Conservation (phyloP, 768 basidiomycete genomes). For the Pulveroboletus ravenelii region DNA sequence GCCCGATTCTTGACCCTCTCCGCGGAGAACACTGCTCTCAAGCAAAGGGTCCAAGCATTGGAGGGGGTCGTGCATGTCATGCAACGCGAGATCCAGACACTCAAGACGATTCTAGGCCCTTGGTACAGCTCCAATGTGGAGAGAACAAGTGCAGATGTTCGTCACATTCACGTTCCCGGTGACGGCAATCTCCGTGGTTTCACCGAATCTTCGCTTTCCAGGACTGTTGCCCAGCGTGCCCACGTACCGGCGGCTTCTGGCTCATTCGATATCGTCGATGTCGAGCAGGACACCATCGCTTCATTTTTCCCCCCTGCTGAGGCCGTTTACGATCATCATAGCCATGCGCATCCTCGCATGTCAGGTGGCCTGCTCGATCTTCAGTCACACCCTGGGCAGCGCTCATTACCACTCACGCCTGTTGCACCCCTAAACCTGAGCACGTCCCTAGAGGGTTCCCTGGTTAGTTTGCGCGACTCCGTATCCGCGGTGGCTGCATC, state of each 20-base stretch:
- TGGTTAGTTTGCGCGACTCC: conserved; percentile 54
- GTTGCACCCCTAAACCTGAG: conserved; percentile 62
- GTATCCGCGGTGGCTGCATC: conserved; percentile 55
- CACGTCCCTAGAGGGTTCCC: conserved; percentile 59
- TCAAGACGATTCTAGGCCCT: conserved; percentile 59
- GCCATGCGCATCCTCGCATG: conserved; percentile 12
- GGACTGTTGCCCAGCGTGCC: conserved; percentile 9
- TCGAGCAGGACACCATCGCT: conserved; percentile 24
- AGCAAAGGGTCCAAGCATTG: conserved; percentile 51
- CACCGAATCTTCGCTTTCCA: conserved; percentile 18
- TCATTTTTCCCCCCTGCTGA: conserved; percentile 27
- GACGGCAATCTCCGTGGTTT: conserved; percentile 8
- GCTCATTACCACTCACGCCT: conserved; percentile 28
- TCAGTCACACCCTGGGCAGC: conserved; percentile 19
- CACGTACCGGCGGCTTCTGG: conserved; percentile 12
- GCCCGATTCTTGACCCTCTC: conserved; percentile 40
- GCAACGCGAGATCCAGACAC: conserved; percentile 51
- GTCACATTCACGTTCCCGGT: conserved; percentile 7
- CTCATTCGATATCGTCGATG: conserved; percentile 15
- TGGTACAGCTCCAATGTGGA: conserved; percentile 46
- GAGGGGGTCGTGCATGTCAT: conserved; percentile 51
- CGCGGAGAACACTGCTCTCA: conserved; percentile 63
- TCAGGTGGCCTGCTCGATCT: conserved; percentile 19
- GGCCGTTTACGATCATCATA: conserved; percentile 20
- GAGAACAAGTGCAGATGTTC: conserved; percentile 15